These are phyloP conservation scores for Periconia digitata DNA, from an alignment of 2,329 filamentous ascomycete genomes.

Conservation along the genomic window DNA sequence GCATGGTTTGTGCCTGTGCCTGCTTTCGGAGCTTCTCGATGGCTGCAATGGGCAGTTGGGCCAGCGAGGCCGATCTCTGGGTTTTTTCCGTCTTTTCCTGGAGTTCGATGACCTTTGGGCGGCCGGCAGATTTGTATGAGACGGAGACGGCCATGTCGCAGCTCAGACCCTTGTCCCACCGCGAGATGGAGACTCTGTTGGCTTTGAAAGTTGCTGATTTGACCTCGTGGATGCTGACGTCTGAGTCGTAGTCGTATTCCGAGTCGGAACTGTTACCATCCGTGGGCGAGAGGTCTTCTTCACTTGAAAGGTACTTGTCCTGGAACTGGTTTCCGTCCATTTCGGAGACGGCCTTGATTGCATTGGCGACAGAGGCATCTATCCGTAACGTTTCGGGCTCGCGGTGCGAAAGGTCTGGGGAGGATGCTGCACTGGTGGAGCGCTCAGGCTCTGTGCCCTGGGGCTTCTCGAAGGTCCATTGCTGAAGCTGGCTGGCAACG, in stretches of 20 bases:
- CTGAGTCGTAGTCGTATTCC: slow-evolving; percentile 34
- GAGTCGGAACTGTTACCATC: slow-evolving; percentile 31
- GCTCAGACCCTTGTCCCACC: slow-evolving; percentile 37
- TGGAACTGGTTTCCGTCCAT: slow-evolving; percentile 33
- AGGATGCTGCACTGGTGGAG: slow-evolving; percentile 36
- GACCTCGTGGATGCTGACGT: slow-evolving; percentile 34
- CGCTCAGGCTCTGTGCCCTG: slow-evolving; percentile 27
- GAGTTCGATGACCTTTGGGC: slow-evolving; percentile 42
- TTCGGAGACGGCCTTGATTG: slow-evolving; percentile 13
- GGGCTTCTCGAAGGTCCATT: slow-evolving; percentile 42
- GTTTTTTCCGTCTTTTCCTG: slow-evolving; percentile 17
- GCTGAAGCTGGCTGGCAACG: slow-evolving; percentile 37
- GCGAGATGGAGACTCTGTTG: slow-evolving; percentile 35
- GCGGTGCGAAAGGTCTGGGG: slow-evolving; percentile 39
- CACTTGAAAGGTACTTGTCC: slow-evolving; percentile 42
- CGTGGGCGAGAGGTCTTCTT: slow-evolving; percentile 42
- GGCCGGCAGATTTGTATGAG: slow-evolving; percentile 40
- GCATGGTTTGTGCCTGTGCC: slow-evolving; percentile 28
- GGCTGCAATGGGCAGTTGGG: slow-evolving; percentile 31
- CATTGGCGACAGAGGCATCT: slow-evolving; percentile 24
- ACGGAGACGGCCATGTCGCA: slow-evolving; percentile 42
- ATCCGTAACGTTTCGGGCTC: slow-evolving; percentile 38
- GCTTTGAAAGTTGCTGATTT: slow-evolving; percentile 28
- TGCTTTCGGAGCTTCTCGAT: slow-evolving; percentile 31
- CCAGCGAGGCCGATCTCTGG: slow-evolving; percentile 38